Evolutionary conservation across 1,139 yeast genomes (phyloP).

Genomic region (Lodderomyces metapsilosis): DNA sequence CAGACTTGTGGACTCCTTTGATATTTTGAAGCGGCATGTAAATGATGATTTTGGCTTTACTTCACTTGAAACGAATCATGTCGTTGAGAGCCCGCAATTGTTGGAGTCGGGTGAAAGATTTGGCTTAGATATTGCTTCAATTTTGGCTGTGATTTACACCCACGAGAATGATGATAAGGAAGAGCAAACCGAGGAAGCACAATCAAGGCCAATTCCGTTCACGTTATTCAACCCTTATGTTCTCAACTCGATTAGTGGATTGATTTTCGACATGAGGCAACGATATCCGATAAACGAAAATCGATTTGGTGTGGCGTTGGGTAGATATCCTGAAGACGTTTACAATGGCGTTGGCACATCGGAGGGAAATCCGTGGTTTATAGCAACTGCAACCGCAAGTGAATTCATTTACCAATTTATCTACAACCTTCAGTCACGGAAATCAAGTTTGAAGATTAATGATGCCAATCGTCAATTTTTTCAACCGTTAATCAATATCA

Average conservation of each 20-base stretch:
- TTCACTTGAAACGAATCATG: slow-evolving; percentile 37
- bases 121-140: slow-evolving; percentile 79
- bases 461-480: slow-evolving; percentile 29
- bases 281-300: slow-evolving; percentile 74
- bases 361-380: slow-evolving; percentile 95
- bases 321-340: slow-evolving; percentile 91
- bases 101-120: slow-evolving; percentile 43
- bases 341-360: slow-evolving; percentile 76
- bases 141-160: slow-evolving; percentile 65
- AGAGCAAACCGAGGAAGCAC: slow-evolving; percentile 14
- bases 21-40: background rate
- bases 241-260: slow-evolving; percentile 55
- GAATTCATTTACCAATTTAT: slow-evolving; percentile 49
- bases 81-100: slow-evolving; percentile 67
- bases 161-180: slow-evolving; percentile 35
- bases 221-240: slow-evolving; percentile 55
- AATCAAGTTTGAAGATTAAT: slow-evolving; percentile 19
- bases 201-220: slow-evolving; percentile 47
- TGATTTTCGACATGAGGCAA: slow-evolving; percentile 65
- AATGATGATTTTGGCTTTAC: slow-evolving; percentile 24
- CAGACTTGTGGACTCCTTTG: slow-evolving; percentile 19
- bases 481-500: slow-evolving; percentile 22
- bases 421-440: slow-evolving; percentile 23
- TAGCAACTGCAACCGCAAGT: slow-evolving; percentile 79
- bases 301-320: slow-evolving; percentile 67